phyloP scores from a whole-genome alignment of 1,139 yeast genomes.

The Yamadazyma jaroonii region DNA sequence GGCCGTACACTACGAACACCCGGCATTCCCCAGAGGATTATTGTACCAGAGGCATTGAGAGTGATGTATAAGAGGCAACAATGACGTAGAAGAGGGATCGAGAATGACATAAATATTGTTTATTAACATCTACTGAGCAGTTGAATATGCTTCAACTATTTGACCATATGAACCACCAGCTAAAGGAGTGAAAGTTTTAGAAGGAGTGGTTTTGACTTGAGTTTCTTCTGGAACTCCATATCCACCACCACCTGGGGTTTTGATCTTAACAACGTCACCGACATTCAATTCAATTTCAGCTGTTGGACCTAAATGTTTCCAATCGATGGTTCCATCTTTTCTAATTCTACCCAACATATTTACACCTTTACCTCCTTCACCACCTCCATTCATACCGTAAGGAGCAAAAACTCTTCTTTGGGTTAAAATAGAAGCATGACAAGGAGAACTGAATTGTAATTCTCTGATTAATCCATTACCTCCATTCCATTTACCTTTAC shows the following conservation, averaged over 20 bases:
- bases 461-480: slow-evolving; percentile 29
- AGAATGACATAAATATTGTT: too few species aligned
- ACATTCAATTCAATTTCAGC: slow-evolving; percentile 21
- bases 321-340: slow-evolving; percentile 19
- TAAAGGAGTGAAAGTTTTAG: slow-evolving; percentile 3
- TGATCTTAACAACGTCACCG: slow-evolving; percentile 44
- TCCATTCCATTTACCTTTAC: slow-evolving; percentile 34
- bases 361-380: slow-evolving; percentile 55
- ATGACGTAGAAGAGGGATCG: too few species aligned
- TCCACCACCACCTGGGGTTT: slow-evolving; percentile 59
- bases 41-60: too few species aligned
- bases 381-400: slow-evolving; percentile 23
- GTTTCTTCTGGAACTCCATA: slow-evolving; percentile 27
- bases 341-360: slow-evolving; percentile 50
- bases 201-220: not conserved
- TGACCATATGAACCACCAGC: slow-evolving; percentile 15
- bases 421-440: slow-evolving; percentile 19
- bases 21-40: too few species aligned
- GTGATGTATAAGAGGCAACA: too few species aligned
- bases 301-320: slow-evolving; percentile 22
- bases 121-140: slow-evolving; percentile 11
- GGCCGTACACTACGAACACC: too few species aligned
- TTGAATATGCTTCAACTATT: slow-evolving; percentile 12
- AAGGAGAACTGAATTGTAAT: slow-evolving; percentile 19
- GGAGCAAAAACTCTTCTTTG: slow-evolving; percentile 22